Evolutionary conservation across 73 alveolate species (phyloP), one percentile per base, ranked within the genome.

Genomic region (Paramecium primaurelia): DNA sequence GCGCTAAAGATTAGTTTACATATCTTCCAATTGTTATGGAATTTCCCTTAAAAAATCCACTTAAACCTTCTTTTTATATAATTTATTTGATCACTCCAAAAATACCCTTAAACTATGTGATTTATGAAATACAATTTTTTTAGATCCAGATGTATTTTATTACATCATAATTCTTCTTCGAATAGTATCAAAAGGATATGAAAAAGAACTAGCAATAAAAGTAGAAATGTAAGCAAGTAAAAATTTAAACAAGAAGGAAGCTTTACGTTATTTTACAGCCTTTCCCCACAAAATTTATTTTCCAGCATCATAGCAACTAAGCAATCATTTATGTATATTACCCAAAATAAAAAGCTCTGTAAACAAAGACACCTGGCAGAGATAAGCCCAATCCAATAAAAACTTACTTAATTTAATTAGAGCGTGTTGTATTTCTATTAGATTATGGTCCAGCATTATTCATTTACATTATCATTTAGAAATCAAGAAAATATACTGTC

Each of bases 91-190:
- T 58, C 77, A 97, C 94, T 26, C 93, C 97, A 25, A 88, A 18
- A 18, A 97, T 22, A 2, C 80, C 37, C 44, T 28, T 6, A 60
- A 60, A 60, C 18, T n/a, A 28, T 32, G 8, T 8, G 18, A 8
- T 9, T 45, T 22, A 28, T 32, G 0, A 6, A 36, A 36, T 22
- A 93, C 95, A 18, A 12, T 11, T 12, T 28, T 49, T 49, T 0
- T 42, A 44, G 47, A 49, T 51, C 92, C 18, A 93, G 92, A 84
- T 91, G 73, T 9, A 14, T 49, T 14, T 49, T 49, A 49, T 49
- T 90, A 93, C 97, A 96, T 96, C 99, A 96, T 96, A 42, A 96
- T 73, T 93, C 98, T 94, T 86, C 97, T 95, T 87, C 99, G 88
- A 11, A 96, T 95, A 59, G 97, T 96, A 69, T 96, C 99, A 36